A percentile compares a stretch with the other conserved stretches of the same genome.
Evolutionary conservation across 805 yeast species (phyloP).

Genomic region (Saccharomycopsis capsularis): DNA sequence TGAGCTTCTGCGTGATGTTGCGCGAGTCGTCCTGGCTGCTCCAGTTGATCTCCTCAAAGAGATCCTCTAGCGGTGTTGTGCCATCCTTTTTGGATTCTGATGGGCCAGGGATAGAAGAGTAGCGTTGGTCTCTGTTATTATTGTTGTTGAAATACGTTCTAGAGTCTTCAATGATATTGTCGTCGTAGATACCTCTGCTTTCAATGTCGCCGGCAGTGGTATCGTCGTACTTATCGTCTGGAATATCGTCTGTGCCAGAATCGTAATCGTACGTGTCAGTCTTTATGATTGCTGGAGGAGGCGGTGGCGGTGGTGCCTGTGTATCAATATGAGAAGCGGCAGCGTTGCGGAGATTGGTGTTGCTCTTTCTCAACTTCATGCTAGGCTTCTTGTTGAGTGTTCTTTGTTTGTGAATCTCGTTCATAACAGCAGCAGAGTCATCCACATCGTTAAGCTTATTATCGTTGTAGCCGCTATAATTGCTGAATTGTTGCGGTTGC

Average conservation of each 20-base stretch:
- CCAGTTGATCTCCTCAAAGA: slow-evolving; percentile 78
- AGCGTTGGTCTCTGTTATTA: not conserved
- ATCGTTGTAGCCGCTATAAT: slow-evolving; percentile 16
- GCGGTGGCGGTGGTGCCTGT: not conserved
- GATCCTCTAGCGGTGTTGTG: slow-evolving; percentile 44
- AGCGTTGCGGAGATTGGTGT: not conserved
- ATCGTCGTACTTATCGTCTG: slow-evolving; percentile 26
- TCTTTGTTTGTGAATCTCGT: slow-evolving; percentile 14
- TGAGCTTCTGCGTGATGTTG: slow-evolving; percentile 49
- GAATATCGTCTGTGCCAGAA: slow-evolving; percentile 6
- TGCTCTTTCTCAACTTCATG: slow-evolving; percentile 12
- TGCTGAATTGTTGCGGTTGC: no score
- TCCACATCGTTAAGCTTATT: not conserved
- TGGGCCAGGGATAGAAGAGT: no score
- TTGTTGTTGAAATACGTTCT: not conserved
- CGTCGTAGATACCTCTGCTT: slow-evolving; percentile 14
- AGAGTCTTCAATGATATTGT: slow-evolving; percentile 13
- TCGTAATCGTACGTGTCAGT: not conserved
- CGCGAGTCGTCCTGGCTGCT: slow-evolving; percentile 57
- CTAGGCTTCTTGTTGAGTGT: slow-evolving; percentile 9
- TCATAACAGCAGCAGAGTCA: slow-evolving; percentile 13
- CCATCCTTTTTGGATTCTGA: slow-evolving; percentile 12
- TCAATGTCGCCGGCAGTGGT: slow-evolving; percentile 13
- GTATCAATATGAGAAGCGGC: slow-evolving; percentile 13
- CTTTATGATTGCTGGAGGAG: not conserved